phyloP scores from a whole-genome alignment of 1,284 basidiomycete genomes.

The Chondrostereum purpureum region DNA sequence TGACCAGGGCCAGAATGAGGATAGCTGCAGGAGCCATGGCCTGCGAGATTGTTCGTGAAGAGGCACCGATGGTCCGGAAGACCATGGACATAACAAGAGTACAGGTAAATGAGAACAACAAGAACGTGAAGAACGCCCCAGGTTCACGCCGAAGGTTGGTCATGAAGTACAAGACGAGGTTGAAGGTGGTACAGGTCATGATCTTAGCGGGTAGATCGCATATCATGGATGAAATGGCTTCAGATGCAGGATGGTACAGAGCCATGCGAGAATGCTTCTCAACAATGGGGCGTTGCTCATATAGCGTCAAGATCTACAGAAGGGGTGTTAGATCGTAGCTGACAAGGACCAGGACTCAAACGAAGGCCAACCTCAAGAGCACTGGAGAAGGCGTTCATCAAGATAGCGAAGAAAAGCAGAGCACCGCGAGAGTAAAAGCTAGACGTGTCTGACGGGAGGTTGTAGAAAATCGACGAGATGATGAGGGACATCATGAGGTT shows the following conservation, averaged over 20 bases:
- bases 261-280: conserved; percentile 11
- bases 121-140: conserved; percentile 19
- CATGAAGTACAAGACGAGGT: conserved; percentile 10
- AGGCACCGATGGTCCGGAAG: conserved; percentile 36
- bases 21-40: conserved; percentile 35
- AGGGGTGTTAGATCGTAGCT: not conserved
- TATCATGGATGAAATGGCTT: conserved; percentile 18
- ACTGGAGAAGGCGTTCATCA: conserved; percentile 10
- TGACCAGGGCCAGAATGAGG: conserved; percentile 33
- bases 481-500: conserved; percentile 27
- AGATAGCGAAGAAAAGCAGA: conserved; percentile 23
- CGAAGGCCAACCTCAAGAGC: conserved; percentile 8
- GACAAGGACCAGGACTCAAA: not conserved
- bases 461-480: conserved; percentile 44
- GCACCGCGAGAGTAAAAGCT: conserved; percentile 45
- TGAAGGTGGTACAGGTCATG: conserved; percentile 12
- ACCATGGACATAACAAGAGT: conserved; percentile 36
- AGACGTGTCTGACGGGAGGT: conserved; percentile 30
- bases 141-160: conserved; percentile 12
- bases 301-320: conserved; percentile 18
- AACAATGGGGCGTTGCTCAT: conserved; percentile 39
- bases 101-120: conserved; percentile 26
- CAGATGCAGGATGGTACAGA: conserved; percentile 13
- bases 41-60: conserved; percentile 28
- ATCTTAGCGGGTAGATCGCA: conserved; percentile 16